A percentile compares a stretch with the other conserved stretches of the same genome.
These are phyloP conservation scores for Boletellus emodensis DNA, from an alignment of 768 basidiomycete genomes.

Conservation along the genomic window DNA sequence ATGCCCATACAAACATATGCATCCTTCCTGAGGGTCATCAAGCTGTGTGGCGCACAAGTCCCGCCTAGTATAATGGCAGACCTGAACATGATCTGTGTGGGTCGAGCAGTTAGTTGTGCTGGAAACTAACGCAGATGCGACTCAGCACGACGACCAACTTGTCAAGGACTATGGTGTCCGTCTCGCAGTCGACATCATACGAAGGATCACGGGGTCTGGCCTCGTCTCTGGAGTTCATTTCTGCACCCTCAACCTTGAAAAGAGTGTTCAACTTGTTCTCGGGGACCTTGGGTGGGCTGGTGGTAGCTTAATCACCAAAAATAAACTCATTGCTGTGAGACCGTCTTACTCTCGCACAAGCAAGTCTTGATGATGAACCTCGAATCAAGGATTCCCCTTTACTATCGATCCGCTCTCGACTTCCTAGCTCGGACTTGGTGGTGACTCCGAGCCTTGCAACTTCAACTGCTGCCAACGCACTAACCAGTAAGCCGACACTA, in stretches of 20 bases:
- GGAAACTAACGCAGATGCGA: neutral
- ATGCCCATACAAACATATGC: constrained; percentile 98
- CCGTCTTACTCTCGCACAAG: constrained; percentile 8
- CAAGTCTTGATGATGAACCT: constrained; percentile 1
- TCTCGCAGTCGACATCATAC: constrained; percentile 79
- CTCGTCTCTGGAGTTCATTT: constrained; percentile 80
- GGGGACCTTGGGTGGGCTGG: constrained; percentile 75
- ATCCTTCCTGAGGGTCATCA: constrained; percentile 88
- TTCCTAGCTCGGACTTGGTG: constrained; percentile 36
- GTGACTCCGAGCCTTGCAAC: constrained; percentile 67
- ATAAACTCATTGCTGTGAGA: constrained; percentile 65
- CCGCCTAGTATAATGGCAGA: constrained; percentile 62
- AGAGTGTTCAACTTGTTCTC: constrained; percentile 83
- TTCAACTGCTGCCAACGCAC: constrained; percentile 52
- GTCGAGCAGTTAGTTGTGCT: constrained; percentile 16
- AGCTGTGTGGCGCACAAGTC: constrained; percentile 78
- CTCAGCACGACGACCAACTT: constrained; percentile 86
- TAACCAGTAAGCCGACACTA: constrained; percentile 46
- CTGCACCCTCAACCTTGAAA: constrained; percentile 96
- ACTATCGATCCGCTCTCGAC: constrained; percentile 27
- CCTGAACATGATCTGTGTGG: constrained; percentile 73
- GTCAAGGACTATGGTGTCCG: constrained; percentile 94
- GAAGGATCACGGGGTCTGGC: constrained; percentile 49
- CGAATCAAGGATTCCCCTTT: constrained; percentile 39
- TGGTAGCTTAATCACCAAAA: constrained; percentile 40